Evolutionary conservation across 2,329 filamentous ascomycete genomes (phyloP), one percentile per base, ranked within the genome.

Genomic region (Helicocarpus griseus): DNA sequence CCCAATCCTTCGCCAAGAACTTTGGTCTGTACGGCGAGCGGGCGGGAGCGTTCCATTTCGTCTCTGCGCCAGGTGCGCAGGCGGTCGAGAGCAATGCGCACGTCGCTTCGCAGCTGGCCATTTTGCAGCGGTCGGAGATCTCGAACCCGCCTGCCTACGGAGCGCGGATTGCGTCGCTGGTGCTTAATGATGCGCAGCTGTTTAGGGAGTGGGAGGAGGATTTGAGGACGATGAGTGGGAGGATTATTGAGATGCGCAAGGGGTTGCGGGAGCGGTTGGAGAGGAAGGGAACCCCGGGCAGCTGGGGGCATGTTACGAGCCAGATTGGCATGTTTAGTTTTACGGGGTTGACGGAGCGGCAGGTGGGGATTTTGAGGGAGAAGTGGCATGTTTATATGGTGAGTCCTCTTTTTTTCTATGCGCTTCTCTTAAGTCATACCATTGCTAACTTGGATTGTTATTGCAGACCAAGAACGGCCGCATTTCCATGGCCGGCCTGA

Each of bases 251-350:
- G 65, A 98, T 97, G 93, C 84, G 93, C 57, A 82, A 81, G 63
- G 81, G 80, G 3, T 74, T 98, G 60, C 81, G 88, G 48, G 73
- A 75, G 51, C 88, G 90, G 70, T 81, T 98, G 9, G 91, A 97
- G 73, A 81, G 83, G 64, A 79, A 91, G 54, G 82, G 81, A 28
- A 96, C 93, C 0, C 91, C 91, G 0, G 91, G 91, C 29, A 86
- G 80, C 13, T 98, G 93, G 93, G 88, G 90, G 65, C 93, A 98
- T 73, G 95, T 98, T 68, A 96, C 90, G 14, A 87, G 94, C 63
- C 93, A 98, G 78, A 98, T 98, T 66, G 93, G 93, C 74, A 98
- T 98, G 93, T 98, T 98, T 75, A 91, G 85, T 69, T 98, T 95
- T 52, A 77, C 76, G 0, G 78, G 78, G 0, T 63, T 81, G 54